phyloP scores from a whole-genome alignment of 768 basidiomycete genomes.

The Lactarius vividus region DNA sequence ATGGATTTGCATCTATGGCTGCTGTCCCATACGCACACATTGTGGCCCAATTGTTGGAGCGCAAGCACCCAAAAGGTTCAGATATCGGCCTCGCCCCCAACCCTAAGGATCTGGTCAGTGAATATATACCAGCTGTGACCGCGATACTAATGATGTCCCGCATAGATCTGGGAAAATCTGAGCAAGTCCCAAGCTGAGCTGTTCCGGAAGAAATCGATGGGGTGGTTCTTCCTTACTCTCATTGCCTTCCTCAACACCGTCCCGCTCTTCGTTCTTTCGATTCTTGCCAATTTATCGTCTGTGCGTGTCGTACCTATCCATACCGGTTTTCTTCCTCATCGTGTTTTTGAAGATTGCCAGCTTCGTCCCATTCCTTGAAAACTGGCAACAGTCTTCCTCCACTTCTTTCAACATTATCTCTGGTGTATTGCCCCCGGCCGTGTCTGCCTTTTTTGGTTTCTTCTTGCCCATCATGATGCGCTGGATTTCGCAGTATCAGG shows the following conservation, averaged over 20 bases:
- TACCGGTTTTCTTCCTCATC: conserved; percentile 10
- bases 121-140: conserved; percentile 3
- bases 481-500: conserved; percentile 69
- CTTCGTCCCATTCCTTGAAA: conserved; percentile 73
- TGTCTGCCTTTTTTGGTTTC: conserved; percentile 87
- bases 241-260: conserved; percentile 96
- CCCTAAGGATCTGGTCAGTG: conserved; percentile 79
- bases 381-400: conserved; percentile 64
- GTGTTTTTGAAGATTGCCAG: conserved; percentile 46
- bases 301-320: conserved; percentile 42
- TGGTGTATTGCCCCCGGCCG: conserved; percentile 88
- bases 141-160: conserved; percentile 5
- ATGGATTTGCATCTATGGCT: conserved; percentile 90
- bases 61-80: conserved; percentile 73
- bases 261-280: conserved; percentile 85
- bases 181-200: conserved; percentile 66
- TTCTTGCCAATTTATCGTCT: conserved; percentile 85
- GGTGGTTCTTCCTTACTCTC: conserved; percentile 71
- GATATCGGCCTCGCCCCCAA: conserved; percentile 76
- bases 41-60: conserved; percentile 66
- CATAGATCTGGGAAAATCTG: conserved; percentile 88
- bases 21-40: conserved; percentile 85
- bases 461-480: conserved; percentile 92
- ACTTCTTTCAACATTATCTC: conserved; percentile 79
- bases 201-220: conserved; percentile 62